Conservation (phyloP, 2,329 filamentous ascomycete species). For the Tolypocladium amazonense region DNA sequence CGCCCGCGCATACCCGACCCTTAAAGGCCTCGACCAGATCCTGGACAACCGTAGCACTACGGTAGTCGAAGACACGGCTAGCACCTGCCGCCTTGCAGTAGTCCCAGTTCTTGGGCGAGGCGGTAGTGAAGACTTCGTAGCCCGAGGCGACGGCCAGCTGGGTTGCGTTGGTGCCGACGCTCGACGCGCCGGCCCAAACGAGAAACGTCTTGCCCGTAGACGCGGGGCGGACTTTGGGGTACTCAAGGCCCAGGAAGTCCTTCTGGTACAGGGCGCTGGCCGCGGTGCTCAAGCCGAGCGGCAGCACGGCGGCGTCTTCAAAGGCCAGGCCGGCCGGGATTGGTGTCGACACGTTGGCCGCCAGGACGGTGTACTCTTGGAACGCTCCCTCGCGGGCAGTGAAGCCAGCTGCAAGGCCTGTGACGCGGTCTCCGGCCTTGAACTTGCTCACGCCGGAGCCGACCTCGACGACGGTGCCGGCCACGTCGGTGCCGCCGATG, state of each 20-base stretch:
- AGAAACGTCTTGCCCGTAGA: not conserved
- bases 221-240: not conserved
- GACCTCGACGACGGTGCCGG: not conserved
- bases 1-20: not conserved
- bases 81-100: not conserved
- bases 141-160: not conserved
- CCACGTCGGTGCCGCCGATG: not conserved
- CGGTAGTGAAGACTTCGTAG: not conserved
- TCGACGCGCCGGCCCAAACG: not conserved
- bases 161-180: not conserved
- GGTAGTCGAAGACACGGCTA: not conserved
- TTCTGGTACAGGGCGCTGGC: not conserved
- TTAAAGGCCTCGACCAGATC: not conserved
- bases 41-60: not conserved
- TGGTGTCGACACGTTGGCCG: not conserved
- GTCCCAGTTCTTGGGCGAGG: not conserved
- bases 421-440: not conserved
- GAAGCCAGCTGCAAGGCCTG: not conserved
- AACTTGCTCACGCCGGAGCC: not conserved
- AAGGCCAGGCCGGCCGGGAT: not conserved
- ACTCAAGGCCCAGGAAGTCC: not conserved
- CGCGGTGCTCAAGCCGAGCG: not conserved
- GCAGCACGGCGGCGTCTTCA: not conserved
- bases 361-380: not conserved
- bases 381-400: not conserved